phyloP scores from a whole-genome alignment of 177 flowering plant species.

The Vitis hybrid region DNA sequence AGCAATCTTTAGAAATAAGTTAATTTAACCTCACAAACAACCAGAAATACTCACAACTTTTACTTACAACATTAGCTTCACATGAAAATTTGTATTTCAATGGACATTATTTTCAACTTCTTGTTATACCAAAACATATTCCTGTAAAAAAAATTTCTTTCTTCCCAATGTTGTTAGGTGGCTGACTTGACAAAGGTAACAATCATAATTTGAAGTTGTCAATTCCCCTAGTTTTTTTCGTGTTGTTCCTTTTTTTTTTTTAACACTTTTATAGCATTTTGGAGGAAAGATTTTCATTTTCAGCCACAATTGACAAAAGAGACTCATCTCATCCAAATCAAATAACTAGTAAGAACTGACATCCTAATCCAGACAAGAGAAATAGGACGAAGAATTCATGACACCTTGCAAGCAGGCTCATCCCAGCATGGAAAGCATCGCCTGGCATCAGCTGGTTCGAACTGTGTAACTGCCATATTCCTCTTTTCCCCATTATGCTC shows the following conservation, averaged over 20 bases:
- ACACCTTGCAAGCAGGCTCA: constrained; percentile 94
- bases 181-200: too few relatives aligned
- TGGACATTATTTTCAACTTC: too few relatives aligned
- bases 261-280: too few relatives aligned
- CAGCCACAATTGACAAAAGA: background rate
- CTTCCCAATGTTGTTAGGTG: too few relatives aligned
- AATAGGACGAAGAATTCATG: background rate
- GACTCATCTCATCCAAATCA: background rate
- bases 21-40: background rate
- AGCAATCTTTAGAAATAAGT: background rate
- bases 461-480: constrained; percentile 97
- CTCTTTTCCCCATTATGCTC: constrained; percentile 81
- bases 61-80: background rate
- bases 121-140: too few relatives aligned
- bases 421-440: constrained; percentile 99
- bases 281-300: too few relatives aligned
- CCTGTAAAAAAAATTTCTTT: too few relatives aligned
- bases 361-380: background rate
- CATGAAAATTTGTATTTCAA: background rate
- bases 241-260: too few relatives aligned
- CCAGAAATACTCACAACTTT: background rate
- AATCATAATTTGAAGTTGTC: too few relatives aligned
- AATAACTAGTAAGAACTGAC: background rate
- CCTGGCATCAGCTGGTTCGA: constrained; percentile 93
- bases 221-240: too few relatives aligned